Conservation (phyloP, 192 early-diverging fungal genomes). For the Linnemannia schmuckeri region DNA sequence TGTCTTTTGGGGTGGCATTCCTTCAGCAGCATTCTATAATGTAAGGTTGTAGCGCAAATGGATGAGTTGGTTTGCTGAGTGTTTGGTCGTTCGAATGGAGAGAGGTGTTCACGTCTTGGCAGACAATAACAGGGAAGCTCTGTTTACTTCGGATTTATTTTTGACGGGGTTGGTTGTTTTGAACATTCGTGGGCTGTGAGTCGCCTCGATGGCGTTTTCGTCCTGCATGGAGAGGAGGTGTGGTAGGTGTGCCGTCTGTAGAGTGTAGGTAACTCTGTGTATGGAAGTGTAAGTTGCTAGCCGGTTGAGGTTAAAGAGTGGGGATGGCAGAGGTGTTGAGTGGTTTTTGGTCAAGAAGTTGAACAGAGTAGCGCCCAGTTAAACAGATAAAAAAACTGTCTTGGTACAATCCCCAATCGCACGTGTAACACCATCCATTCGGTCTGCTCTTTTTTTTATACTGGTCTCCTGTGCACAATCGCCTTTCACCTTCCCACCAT, state of each 20-base stretch:
- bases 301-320: neutral
- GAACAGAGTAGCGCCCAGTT: neutral
- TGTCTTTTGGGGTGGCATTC: constrained; percentile 51
- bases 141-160: constrained; percentile 38
- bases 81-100: neutral
- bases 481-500: neutral
- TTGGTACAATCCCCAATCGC: neutral
- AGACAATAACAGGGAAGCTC: neutral
- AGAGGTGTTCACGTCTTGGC: too few species aligned
- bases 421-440: neutral
- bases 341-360: neutral
- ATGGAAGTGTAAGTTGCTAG: neutral
- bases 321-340: neutral
- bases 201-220: constrained; percentile 50
- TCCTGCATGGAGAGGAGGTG: constrained; percentile 23
- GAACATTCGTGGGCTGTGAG: constrained; percentile 18
- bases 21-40: constrained; percentile 27
- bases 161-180: constrained; percentile 14
- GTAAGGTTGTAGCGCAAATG: neutral
- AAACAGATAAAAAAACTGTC: neutral
- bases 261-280: neutral
- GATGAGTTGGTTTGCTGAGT: neutral
- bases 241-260: neutral
- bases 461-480: neutral
- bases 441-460: neutral